Evolutionary conservation across 208 protist species (phyloP).

Genomic region (Acanthamoeba lenticulata): DNA sequence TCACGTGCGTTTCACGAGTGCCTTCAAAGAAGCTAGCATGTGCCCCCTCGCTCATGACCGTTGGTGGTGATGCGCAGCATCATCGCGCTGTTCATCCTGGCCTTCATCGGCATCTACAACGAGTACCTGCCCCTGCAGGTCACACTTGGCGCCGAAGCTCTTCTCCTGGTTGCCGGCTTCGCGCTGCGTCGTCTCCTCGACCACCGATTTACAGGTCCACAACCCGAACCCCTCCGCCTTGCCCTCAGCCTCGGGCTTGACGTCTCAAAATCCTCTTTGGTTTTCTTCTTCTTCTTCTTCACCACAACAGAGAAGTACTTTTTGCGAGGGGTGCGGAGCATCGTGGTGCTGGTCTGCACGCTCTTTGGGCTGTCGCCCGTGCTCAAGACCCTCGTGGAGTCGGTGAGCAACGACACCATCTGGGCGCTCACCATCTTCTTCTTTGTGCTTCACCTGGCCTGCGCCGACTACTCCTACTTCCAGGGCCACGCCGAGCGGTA

Average conservation of each 20-base stretch:
- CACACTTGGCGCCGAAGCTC: conserved; percentile 47
- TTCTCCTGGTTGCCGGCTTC: conserved; percentile 68
- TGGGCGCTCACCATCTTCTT: conserved; percentile 78
- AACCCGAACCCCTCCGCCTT: too few relatives aligned
- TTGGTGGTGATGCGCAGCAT: too few relatives aligned
- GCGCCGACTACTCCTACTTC: conserved; percentile 75
- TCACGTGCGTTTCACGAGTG: too few relatives aligned
- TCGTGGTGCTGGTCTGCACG: conserved; percentile 72
- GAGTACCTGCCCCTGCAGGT: not conserved
- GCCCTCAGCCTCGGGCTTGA: too few relatives aligned
- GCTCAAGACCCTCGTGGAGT: conserved; percentile 75
- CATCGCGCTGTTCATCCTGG: conserved; percentile 45
- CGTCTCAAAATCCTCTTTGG: too few relatives aligned
- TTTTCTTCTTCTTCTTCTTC: too few relatives aligned
- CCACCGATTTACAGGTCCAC: conserved; percentile 54
- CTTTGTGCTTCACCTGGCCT: conserved; percentile 76
- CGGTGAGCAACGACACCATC: conserved; percentile 79
- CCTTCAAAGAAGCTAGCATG: not conserved
- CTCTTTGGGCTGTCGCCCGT: conserved; percentile 76
- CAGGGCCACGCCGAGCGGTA: conserved; percentile 65
- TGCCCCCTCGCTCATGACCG: too few relatives aligned
- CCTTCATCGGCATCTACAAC: conserved; percentile 66
- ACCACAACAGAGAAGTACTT: conserved; percentile 61
- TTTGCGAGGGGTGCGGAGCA: conserved; percentile 65
- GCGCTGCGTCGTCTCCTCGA: conserved; percentile 65